phyloP scores from a whole-genome alignment of 1,139 yeast species.

The Candida dubliniensis region DNA sequence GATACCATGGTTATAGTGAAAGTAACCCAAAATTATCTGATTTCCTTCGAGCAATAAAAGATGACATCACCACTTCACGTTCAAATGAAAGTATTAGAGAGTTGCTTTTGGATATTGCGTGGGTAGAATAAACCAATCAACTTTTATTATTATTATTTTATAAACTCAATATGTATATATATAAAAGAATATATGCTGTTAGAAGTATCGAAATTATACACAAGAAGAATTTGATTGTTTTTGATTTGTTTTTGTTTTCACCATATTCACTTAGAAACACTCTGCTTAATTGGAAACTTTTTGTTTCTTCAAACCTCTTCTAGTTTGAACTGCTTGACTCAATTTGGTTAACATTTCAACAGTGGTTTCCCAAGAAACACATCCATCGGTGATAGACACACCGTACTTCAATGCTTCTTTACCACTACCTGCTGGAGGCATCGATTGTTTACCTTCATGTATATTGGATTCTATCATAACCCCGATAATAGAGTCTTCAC shows the following conservation, averaged over 20 bases:
- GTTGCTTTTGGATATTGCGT: constrained; percentile 12
- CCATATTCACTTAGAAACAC: not conserved
- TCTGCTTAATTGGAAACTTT: constrained; percentile 7
- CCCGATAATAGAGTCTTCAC: constrained; percentile 81
- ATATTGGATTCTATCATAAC: constrained; percentile 95
- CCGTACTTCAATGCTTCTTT: constrained; percentile 79
- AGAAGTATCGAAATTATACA: not conserved
- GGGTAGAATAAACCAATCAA: constrained; percentile 6
- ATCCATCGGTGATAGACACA: constrained; percentile 93
- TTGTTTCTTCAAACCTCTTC: constrained; percentile 50
- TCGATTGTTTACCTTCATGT: constrained; percentile 90
- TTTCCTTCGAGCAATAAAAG: constrained; percentile 21
- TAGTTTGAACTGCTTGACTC: constrained; percentile 75
- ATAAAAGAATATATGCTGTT: not conserved
- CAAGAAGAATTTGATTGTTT: not conserved
- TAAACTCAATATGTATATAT: not conserved
- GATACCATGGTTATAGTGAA: constrained; percentile 41
- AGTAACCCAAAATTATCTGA: constrained; percentile 26
- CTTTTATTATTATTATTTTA: not conserved
- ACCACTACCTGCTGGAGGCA: constrained; percentile 66
- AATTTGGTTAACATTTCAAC: constrained; percentile 67
- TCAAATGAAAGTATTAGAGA: constrained; percentile 16
- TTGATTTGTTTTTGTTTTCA: constrained; percentile 1
- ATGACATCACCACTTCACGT: constrained; percentile 1
- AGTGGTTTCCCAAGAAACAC: constrained; percentile 88